Base-by-base conservation (phyloP, 2,329 filamentous ascomycete species). In the Colletotrichum chlorophyti region DNA sequence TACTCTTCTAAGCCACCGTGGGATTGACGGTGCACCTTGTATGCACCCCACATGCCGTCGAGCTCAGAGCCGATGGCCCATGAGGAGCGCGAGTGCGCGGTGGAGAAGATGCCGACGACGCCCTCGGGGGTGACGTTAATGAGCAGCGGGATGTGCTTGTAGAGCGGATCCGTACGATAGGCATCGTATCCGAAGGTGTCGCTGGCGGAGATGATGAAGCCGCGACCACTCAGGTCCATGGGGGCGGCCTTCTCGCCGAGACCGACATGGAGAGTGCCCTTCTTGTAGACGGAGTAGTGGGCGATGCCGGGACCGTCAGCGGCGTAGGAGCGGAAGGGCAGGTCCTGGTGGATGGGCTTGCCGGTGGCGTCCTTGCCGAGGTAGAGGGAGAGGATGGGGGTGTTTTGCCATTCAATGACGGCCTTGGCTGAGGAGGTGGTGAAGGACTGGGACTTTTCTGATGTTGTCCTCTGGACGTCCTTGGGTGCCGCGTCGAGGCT, bases 151-250 rank as follows among this genome's bases (percentile, higher is more conserved):
- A 91, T 89, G 65, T 91, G 86, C 72, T 92, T 91, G 75, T 91
- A 91, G 51, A 91, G 76, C 0, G 89, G 89, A 68, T 91, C 88
- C 3, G 87, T 89, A 9, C 82, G 81, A 67, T 90, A 85, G 4
- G 86, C 83, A 64, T 91, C 88, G 66, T 92, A 91, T 3, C 89
- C 87, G 64, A 91, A 91, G 32, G 83, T 88, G 69, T 91, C 89
- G 0, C 86, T 91, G 2, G 86, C 87, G 0, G 87, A 85, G 12
- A 91, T 76, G 23, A 82, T 79, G 68, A 91, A 91, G 23, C 83
- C 78, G 1, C 89, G 80, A 27, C 86, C 87, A 0, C 82, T 86
- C 1, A 92, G 77, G 65, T 91, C 84, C 86, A 91, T 90, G 0
- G 89, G 89, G 0, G 87, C 88, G 5, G 86, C 79, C 68, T 91